Base-by-base conservation (phyloP, 2,329 filamentous ascomycete species). In the Tolypocladium tropicale region DNA sequence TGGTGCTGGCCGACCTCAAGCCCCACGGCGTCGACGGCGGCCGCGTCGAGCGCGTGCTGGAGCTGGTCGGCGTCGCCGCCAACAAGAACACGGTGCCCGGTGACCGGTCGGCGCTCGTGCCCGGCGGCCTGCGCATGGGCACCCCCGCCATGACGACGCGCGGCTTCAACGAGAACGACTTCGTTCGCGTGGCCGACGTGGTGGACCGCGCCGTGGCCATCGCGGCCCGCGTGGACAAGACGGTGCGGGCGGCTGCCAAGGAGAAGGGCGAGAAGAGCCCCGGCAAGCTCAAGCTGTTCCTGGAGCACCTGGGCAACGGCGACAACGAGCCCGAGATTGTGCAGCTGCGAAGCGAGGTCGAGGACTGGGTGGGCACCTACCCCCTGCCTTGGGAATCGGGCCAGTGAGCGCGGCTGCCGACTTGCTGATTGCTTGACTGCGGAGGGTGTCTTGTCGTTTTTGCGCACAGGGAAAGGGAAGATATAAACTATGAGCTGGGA, bases 51-150 rank as follows among this genome's bases (percentile, higher is more conserved):
- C 86, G 90, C 51, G 85, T 96, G 18, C 81, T 96, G 28, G 92
- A 96, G 71, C 83, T 95, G 51, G 90, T 95, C 62, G 93, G 93
- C 65, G 93, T 97, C 54, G 94, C 94, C n/a, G 88, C 89, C 70
- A 99, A 99, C 81, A 99, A 99, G 82, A 99, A 99, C 77, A 96
- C 94, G 9, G 93, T 96, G 0, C 94, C 94, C 1, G 94, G 93
- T 48, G 94, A 99, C 75, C 90, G 87, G 69, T 96, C 91, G 1
- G 94, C 94, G 1, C 82, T 99, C 68, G 90, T 93, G 61, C 94
- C 94, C 16, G 93, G 93, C 62, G 94, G 94, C 61, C 80, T 99
- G 61, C 87, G 94, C 62, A 92, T 99, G 75, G 94, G 94, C 56
- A 94, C 93, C 0, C 94, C 94, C 0, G 94, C 94, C 63, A 99